Conservation (phyloP, 1,139 yeast species). For the Taphrina pruni region DNA sequence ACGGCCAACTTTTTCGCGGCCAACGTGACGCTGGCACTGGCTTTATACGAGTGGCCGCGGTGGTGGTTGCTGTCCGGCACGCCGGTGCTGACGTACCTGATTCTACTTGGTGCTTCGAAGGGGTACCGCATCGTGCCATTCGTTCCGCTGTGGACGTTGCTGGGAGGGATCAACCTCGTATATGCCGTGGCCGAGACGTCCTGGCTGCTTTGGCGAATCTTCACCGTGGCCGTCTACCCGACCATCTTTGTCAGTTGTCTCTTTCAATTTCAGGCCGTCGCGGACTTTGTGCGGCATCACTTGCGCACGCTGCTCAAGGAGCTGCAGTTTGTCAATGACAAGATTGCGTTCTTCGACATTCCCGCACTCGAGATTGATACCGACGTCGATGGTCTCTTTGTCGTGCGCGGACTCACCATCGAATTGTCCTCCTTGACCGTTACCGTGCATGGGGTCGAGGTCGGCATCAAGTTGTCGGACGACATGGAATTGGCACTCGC, state of each 20-base stretch:
- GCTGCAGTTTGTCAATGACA: conserved; percentile 37
- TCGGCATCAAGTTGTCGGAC: conserved; percentile 36
- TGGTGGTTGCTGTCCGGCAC: conserved; percentile 39
- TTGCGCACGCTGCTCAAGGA: conserved; percentile 21
- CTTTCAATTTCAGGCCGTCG: conserved; percentile 29
- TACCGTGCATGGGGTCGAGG: conserved; percentile 37
- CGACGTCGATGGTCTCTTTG: conserved; percentile 38
- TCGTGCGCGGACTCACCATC: conserved; percentile 33
- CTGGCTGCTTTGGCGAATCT: conserved; percentile 36
- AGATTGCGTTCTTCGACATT: conserved; percentile 37
- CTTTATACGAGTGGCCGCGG: conserved; percentile 33
- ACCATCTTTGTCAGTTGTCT: conserved; percentile 29
- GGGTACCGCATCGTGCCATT: conserved; percentile 35
- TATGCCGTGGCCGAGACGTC: conserved; percentile 34
- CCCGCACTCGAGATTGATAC: conserved; percentile 40
- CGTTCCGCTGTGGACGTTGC: conserved; percentile 30
- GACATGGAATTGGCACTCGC: conserved; percentile 39
- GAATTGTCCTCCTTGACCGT: conserved; percentile 29
- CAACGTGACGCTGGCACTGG: conserved; percentile 15
- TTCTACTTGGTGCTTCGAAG: conserved; percentile 25
- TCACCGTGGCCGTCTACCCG: conserved; percentile 15
- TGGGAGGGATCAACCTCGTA: conserved; percentile 16
- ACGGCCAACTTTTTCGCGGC: conserved; percentile 27
- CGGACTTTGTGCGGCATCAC: conserved; percentile 16
- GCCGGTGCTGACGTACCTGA: conserved; percentile 30